phyloP scores from a whole-genome alignment of 129 eudicot species.

The Dittrichia graveolens region DNA sequence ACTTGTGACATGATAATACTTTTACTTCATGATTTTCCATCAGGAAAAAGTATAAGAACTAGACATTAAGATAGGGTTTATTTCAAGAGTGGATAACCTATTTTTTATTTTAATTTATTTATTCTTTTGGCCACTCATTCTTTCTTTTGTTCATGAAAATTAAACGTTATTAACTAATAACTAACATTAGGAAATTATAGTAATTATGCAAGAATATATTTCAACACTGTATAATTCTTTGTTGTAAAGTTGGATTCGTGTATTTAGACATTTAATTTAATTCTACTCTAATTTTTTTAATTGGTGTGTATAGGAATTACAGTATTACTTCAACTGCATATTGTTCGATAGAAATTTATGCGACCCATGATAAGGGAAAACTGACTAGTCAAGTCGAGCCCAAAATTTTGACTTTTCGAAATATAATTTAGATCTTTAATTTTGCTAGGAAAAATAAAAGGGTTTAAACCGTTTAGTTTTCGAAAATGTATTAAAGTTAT shows the following conservation, averaged over 20 bases:
- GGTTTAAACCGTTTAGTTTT: no score
- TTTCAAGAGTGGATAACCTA: conserved; percentile 34
- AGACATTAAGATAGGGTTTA: conserved; percentile 29
- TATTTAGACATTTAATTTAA: not conserved
- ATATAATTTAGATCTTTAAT: no score
- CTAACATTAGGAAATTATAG: not conserved
- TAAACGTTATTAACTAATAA: not conserved
- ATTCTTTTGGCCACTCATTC: conserved; percentile 33
- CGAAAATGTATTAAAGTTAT: no score
- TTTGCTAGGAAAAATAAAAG: no score
- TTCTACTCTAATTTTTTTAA: not conserved
- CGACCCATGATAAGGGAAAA: no score
- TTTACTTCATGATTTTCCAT: conserved; percentile 26
- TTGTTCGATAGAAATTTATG: no score
- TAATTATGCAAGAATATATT: conserved; percentile 14
- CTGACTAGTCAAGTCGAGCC: no score
- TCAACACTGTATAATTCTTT: conserved; percentile 16
- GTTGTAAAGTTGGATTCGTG: conserved; percentile 9
- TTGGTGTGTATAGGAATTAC: no score
- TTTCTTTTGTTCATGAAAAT: conserved; percentile 18
- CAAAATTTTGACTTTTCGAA: no score
- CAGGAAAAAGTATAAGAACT: conserved; percentile 17
- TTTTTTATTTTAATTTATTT: conserved; percentile 22
- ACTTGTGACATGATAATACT: conserved; percentile 46
- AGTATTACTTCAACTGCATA: no score